These are phyloP conservation scores for Fraxinus anomala DNA, from an alignment of 257 asterid species.

Conservation along the genomic window DNA sequence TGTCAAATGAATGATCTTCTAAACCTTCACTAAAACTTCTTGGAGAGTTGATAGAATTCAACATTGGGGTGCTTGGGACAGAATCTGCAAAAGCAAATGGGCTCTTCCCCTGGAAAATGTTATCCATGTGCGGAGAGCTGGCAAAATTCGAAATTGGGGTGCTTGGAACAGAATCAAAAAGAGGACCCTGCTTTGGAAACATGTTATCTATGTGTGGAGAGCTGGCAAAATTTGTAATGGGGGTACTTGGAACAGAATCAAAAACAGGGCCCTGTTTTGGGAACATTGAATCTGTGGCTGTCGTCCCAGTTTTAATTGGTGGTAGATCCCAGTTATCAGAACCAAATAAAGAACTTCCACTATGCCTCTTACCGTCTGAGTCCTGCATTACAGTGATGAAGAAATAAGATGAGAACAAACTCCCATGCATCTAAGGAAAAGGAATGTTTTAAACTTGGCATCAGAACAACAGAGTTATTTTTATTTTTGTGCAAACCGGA, in stretches of 20 bases:
- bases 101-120: constrained; percentile 49
- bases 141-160: constrained; percentile 57
- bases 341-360: constrained; percentile 55
- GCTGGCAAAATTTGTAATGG: constrained; percentile 30
- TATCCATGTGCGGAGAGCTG: constrained; percentile 46
- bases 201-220: constrained; percentile 23
- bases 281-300: constrained; percentile 34
- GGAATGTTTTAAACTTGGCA: background rate
- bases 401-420: background rate
- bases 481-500: too few relatives aligned
- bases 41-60: constrained; percentile 65
- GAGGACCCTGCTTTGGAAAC: constrained; percentile 49
- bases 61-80: constrained; percentile 86
- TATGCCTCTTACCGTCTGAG: constrained; percentile 39
- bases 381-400: constrained; percentile 52
- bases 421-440: background rate
- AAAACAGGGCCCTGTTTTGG: constrained; percentile 33
- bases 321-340: constrained; percentile 72
- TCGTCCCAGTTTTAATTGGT: constrained; percentile 74
- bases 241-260: constrained; percentile 59
- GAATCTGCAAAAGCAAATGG: constrained; percentile 72
- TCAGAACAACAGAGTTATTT: background rate
- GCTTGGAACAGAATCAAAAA: constrained; percentile 85
- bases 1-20: constrained; percentile 52
- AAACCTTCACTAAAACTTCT: constrained; percentile 47